Conservation (phyloP, 805 yeast genomes). For the Pichia eremophila region DNA sequence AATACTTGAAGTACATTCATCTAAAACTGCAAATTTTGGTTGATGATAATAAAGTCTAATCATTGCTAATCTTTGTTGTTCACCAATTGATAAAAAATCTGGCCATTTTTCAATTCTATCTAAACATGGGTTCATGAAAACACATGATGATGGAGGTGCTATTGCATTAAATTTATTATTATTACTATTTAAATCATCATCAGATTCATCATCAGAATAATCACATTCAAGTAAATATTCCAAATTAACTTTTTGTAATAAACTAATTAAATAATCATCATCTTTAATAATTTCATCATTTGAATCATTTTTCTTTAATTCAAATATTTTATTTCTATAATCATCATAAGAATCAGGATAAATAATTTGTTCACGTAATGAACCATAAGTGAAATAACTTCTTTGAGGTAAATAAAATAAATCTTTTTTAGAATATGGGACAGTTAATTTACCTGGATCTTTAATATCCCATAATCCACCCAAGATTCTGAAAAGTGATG, state of each 20-base stretch:
- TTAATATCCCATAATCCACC: conserved; percentile 92
- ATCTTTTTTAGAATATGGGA: conserved; percentile 55
- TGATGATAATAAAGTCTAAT: conserved; percentile 84
- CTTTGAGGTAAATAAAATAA: conserved; percentile 89
- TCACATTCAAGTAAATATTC: conserved; percentile 41
- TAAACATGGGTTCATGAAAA: conserved; percentile 37
- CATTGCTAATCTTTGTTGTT: conserved; percentile 89
- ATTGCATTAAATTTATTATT: not conserved
- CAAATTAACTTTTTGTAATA: conserved; percentile 48
- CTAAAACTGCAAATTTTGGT: conserved; percentile 90
- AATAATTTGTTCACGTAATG: conserved; percentile 79
- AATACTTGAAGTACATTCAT: conserved; percentile 93
- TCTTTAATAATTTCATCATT: conserved; percentile 17
- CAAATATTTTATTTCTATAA: conserved; percentile 30
- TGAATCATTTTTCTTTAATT: conserved; percentile 18
- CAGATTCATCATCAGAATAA: conserved; percentile 10
- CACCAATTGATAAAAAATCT: conserved; percentile 81
- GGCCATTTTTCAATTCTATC: conserved; percentile 73
- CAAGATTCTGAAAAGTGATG: conserved; percentile 79
- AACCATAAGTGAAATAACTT: conserved; percentile 75
- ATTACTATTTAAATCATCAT: conserved; percentile 6
- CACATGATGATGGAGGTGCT: not conserved
- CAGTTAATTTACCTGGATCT: conserved; percentile 42
- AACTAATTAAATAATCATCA: conserved; percentile 42
- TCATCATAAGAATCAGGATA: conserved; percentile 71